A percentile compares a stretch with the other conserved stretches of the same genome.
These are phyloP conservation scores for Arctostaphylos glauca DNA, from an alignment of 148 eudicot species.

Conservation along the genomic window DNA sequence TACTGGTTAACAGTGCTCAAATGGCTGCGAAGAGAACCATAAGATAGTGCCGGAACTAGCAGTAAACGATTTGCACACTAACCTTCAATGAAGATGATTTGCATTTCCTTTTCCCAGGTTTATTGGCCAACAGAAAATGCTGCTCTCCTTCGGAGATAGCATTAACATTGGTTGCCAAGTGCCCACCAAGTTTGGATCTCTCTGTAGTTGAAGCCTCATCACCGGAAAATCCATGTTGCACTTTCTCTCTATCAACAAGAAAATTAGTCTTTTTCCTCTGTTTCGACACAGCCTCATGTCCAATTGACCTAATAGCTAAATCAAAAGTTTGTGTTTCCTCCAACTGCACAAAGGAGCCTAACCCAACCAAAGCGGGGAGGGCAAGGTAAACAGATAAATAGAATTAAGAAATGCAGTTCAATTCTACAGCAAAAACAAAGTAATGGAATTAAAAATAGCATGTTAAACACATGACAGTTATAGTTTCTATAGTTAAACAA, in stretches of 20 bases:
- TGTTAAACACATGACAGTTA: background rate
- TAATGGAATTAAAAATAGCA: background rate
- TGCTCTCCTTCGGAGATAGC: constrained; percentile 37
- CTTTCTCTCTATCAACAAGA: constrained; percentile 37
- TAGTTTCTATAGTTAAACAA: background rate
- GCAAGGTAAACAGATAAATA: constrained; percentile 3
- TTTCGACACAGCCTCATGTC: constrained; percentile 30
- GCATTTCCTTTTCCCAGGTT: constrained; percentile 3
- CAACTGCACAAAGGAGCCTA: constrained; percentile 40
- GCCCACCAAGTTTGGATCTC: constrained; percentile 45
- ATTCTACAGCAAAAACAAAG: background rate
- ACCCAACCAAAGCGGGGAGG: background rate
- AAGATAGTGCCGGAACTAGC: background rate
- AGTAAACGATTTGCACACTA: background rate
- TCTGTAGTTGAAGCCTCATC: constrained; percentile 36
- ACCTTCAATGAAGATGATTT: constrained; percentile 11
- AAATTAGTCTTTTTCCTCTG: constrained; percentile 26
- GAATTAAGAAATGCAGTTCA: background rate
- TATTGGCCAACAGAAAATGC: constrained; percentile 19
- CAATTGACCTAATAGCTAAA: constrained; percentile 34
- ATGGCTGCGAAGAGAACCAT: background rate
- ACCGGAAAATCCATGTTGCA: constrained; percentile 26
- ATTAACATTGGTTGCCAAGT: constrained; percentile 26
- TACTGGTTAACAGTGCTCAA: background rate
- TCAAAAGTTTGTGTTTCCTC: constrained; percentile 38